Base-by-base conservation (phyloP, 192 early-diverging fungal genomes). In the Kappamyces sp. region DNA sequence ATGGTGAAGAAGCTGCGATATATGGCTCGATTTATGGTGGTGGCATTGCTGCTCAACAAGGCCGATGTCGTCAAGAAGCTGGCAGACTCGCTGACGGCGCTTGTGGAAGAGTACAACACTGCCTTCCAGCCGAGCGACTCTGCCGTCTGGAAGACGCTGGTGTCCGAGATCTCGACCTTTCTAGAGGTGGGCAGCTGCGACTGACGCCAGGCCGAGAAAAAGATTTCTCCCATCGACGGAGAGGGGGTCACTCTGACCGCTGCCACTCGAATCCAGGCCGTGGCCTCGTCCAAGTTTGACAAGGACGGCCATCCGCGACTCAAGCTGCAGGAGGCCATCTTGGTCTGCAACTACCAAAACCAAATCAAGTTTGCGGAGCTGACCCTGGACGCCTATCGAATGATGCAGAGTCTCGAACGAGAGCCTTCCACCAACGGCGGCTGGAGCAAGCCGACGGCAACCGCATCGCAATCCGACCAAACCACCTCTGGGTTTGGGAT, bases 341-440 rank as follows among this genome's bases (percentile, higher is more conserved):
- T 98, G 38, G 93, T 97, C 44, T 94, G 96, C 32, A 97, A 94
- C 68, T 86, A 88, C 55, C 89, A 90, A 42, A 90, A 89, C 43
- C 94, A 98, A 73, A 93, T 95, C 69, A 97, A 97, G 61, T 98
- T 98, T 67, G 94, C 93, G 0, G 93, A 97, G 69, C 76, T 97
- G 38, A 96, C 91, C 0, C 73, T 97, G 47, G 96, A 99, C 60
- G 93, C 97, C 91, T 94, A 92, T 72, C 87, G 92, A 40, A 89
- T 99, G 64, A 68, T 95, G 33, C 94, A 97, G 64, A 87, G 90
- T 37, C 80, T 99, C n/a, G 96, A 89, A 62, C 67, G 87, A 5
- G 87, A 90, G 51, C 86, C 87, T 0, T 72, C 73, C 0, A 8
- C 34, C 33, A 75, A 58, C 66, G 71, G 34, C n/a, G 60, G 3